Conservation (phyloP, 2,329 filamentous ascomycete genomes). For the Nakataea oryzae region DNA sequence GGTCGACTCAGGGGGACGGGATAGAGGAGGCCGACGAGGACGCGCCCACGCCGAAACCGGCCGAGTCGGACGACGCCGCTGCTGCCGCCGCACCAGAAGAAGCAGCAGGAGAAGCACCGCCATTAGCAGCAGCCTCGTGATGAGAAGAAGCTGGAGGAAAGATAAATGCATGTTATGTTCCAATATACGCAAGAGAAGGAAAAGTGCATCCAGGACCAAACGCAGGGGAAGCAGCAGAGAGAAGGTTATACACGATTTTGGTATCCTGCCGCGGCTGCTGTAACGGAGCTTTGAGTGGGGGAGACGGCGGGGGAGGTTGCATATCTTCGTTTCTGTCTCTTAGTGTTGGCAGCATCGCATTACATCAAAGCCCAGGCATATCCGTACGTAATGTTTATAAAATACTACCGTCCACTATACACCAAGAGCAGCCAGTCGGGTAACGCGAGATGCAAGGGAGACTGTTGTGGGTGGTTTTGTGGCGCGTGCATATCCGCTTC, state of each 20-base stretch:
- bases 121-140: not conserved
- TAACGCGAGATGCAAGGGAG: too few relatives aligned
- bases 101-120: not conserved
- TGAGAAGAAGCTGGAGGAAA: not conserved
- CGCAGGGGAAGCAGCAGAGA: not conserved
- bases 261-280: not conserved
- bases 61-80: constrained; percentile 10
- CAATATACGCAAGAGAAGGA: not conserved
- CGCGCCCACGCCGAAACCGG: constrained; percentile 11
- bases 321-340: not conserved
- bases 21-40: constrained; percentile 6
- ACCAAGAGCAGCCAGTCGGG: not conserved
- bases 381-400: not conserved
- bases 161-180: not conserved
- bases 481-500: too few relatives aligned
- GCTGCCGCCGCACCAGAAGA: constrained; percentile 3
- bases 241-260: not conserved
- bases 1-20: constrained; percentile 17
- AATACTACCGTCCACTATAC: not conserved
- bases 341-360: not conserved
- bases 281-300: not conserved
- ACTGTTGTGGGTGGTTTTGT: not conserved
- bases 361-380: not conserved
- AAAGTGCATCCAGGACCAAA: not conserved
- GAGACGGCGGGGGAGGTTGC: not conserved